Conservation (phyloP, 1,139 yeast species). For the Blastobotrys petasosporus region DNA sequence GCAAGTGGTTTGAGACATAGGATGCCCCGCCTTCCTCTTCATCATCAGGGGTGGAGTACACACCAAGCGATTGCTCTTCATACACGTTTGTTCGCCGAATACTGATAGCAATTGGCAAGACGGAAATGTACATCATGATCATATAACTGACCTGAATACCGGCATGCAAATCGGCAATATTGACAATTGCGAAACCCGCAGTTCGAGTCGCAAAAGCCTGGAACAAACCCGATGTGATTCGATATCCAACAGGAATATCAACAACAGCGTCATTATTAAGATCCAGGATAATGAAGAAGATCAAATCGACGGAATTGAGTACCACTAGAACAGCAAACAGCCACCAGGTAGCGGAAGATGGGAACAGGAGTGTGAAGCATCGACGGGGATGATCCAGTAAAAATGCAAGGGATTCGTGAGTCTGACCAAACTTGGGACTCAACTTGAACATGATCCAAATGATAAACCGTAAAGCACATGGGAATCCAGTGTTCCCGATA, state of each 20-base stretch:
- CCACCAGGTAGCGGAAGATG: constrained; percentile 96
- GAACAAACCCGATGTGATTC: constrained; percentile 74
- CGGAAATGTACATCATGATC: constrained; percentile 98
- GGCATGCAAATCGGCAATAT: constrained; percentile 67
- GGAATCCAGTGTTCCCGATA: constrained; percentile 92
- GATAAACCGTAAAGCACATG: constrained; percentile 66
- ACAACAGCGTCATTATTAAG: constrained; percentile 42
- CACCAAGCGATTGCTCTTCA: constrained; percentile 92
- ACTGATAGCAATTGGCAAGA: constrained; percentile 90
- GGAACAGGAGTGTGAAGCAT: constrained; percentile 87
- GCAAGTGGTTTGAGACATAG: constrained; percentile 79
- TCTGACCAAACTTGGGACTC: constrained; percentile 49
- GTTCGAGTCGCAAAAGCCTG: constrained; percentile 94
- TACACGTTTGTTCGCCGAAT: constrained; percentile 95
- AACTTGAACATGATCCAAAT: constrained; percentile 73
- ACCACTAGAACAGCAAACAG: constrained; percentile 63
- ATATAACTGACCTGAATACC: constrained; percentile 90
- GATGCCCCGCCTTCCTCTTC: constrained; percentile 35
- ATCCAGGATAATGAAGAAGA: constrained; percentile 75
- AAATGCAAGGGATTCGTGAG: constrained; percentile 71
- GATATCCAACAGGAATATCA: constrained; percentile 54
- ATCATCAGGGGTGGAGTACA: constrained; percentile 47
- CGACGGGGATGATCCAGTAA: constrained; percentile 93
- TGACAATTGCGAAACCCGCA: constrained; percentile 77
- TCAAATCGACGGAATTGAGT: constrained; percentile 69